Evolutionary conservation across 2,329 filamentous ascomycete genomes (phyloP), one percentile per base, ranked within the genome.

Genomic region (Aspergillus sp.): DNA sequence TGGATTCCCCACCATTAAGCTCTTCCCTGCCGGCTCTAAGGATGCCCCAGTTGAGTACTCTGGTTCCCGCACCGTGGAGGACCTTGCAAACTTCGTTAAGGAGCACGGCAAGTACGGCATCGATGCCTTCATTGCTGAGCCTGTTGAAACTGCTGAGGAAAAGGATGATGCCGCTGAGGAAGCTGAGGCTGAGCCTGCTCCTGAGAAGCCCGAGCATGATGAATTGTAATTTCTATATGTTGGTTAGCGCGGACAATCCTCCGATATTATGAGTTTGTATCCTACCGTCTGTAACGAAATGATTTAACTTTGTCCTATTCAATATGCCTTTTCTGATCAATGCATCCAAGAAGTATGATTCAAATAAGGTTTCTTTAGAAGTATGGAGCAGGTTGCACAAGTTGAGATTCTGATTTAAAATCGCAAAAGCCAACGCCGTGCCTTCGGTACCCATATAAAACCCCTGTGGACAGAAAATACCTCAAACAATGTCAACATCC

Each of bases 1-100:
- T 80, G 95, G 95, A 67, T 99, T 99, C 90, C 95, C 95, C 61
- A 99, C 95, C 79, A 97, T 99, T 87, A 98, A 98, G 87, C 87
- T 99, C 70, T 99, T 88, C 90, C 87, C 92, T 67, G 95, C 95
- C 72, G 93, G 93, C 74, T 85, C 86, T 80, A 99, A 99, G 89
- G 85, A 86, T 74, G 83, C 88, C 70, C 91, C 95, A 62, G 80
- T 97, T 66, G 92, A 92, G 71, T 99, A 97, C 87, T 86, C 84
- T 68, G 95, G 95, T 72, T 87, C 89, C 68, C 92, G 95, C 74
- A 95, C 92, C 59, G 83, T 97, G 60, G 92, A 97, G 83, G 95
- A 98, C 77, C 87, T 99, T 64, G 89, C 91, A 74, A 86, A 89
- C 73, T 99, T 99, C 83, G 87, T 99, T 79, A 89, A 92, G 81